Percentiles rank a stretch among this genome's conserved stretches.
Conservation (phyloP, 176 grass and related monocot genomes). For the Oryza meyeriana region DNA sequence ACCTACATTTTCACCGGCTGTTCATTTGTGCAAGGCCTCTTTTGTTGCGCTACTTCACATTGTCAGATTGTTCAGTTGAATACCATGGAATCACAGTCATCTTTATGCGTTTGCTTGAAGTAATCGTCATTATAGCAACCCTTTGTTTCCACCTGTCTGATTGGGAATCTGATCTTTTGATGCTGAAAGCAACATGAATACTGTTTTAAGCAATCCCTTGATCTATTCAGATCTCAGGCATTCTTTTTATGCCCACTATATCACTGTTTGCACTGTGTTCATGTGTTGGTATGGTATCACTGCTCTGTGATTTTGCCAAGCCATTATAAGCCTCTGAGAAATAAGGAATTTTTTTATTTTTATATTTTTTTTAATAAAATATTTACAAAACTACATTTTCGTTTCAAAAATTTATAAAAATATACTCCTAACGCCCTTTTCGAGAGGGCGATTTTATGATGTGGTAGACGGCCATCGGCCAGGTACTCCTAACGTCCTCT, state of each 20-base stretch:
- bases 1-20: not conserved
- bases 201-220: not conserved
- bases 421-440: too few relatives aligned
- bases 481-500: too few relatives aligned
- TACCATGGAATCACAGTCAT: not conserved
- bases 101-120: not conserved
- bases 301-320: not conserved
- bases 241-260: not conserved
- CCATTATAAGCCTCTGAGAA: not conserved
- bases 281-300: not conserved
- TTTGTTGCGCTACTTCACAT: not conserved
- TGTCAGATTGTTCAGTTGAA: not conserved
- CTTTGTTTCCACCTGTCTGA: not conserved
- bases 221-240: not conserved
- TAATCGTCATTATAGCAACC: not conserved
- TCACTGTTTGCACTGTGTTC: not conserved
- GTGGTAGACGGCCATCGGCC: too few relatives aligned
- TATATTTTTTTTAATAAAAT: too few relatives aligned
- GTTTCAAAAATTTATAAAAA: too few relatives aligned
- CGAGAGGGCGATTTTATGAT: too few relatives aligned
- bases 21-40: not conserved
- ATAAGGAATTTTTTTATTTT: too few relatives aligned
- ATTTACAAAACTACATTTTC: too few relatives aligned
- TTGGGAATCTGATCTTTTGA: not conserved
- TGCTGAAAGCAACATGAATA: not conserved